Base-by-base conservation (phyloP, 257 asterid genomes). In the Parsonsia alboflavescens region DNA sequence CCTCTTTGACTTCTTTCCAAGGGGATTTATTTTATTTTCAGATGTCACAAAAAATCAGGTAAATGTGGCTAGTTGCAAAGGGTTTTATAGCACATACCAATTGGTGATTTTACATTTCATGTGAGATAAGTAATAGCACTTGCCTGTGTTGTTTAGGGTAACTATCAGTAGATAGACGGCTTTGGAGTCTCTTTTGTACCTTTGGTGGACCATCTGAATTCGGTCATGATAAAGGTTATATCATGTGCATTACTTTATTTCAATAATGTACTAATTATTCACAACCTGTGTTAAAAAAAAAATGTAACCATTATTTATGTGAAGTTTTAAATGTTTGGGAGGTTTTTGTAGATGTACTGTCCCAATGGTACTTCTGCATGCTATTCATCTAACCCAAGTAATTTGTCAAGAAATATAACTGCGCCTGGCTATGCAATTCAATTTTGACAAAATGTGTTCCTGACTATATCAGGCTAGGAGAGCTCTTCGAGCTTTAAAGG, bases 401-500 rank as follows among this genome's bases (percentile, higher is more conserved):
- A 30, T 5, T 62, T 6, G 7, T 30, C 41, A 13, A 33, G 68
- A 63, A 16, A 63, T 63, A 30, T 63, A 6, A 7, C 33, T 65
- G 49, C 39, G 19, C 50, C 19, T 65, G 70, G 49, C 50, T 19
- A 28, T 12, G 44, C 26, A 4, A 33, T 26, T 33, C 49, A 28
- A 48, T 70, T 49, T 70, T 70, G 54, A 26, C 33, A 30, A 67
- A 21, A 46, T 57, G 59, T 42, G 69, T 19, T 56, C 49, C 22
- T 76, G 75, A 67, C 76, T 62, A 67, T 72, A 12, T 81, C 87
- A 94, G 99, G 99, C 99, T 68, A 94, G 95, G 80, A 89, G 97
- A 80, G 99, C 99, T 80, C 80, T 92, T 72, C 95, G 99, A 57
- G 99, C 99, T 79, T 82, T 94, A 65, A 94, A 94, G 82, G 99